Evolutionary conservation across 2,329 filamentous ascomycete genomes (phyloP).

Genomic region (Diaporthe batatas): DNA sequence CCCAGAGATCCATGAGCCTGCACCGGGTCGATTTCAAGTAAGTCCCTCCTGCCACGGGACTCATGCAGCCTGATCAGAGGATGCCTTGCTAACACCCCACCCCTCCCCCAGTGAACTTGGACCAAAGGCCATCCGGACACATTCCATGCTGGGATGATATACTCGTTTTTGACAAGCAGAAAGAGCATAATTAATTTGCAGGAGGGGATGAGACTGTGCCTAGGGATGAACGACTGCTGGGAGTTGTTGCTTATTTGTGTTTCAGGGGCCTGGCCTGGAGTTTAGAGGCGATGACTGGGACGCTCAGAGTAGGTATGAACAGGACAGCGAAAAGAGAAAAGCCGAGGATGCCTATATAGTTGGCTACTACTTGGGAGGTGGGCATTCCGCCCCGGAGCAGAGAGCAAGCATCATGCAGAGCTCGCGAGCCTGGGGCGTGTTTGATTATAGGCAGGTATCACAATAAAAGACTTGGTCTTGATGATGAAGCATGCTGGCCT

Average conservation of each 20-base stretch:
- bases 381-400: background rate
- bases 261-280: slow-evolving; percentile 28
- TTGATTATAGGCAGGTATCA: slow-evolving; percentile 11
- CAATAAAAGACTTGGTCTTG: slow-evolving; percentile 14
- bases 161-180: background rate
- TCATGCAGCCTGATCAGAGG: background rate
- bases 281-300: slow-evolving; percentile 20
- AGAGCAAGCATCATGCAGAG: slow-evolving; percentile 9
- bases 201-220: background rate
- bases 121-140: slow-evolving; percentile 66
- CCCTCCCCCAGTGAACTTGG: slow-evolving; percentile 60
- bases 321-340: slow-evolving; percentile 14
- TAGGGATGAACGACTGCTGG: background rate
- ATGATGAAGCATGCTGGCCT: background rate
- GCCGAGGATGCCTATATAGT: slow-evolving; percentile 17
- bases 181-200: background rate
- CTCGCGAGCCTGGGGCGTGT: background rate
- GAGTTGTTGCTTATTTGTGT: slow-evolving; percentile 31
- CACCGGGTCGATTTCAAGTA: slow-evolving; percentile 73
- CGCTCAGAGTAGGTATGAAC: slow-evolving; percentile 13
- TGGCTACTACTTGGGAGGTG: background rate
- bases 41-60: slow-evolving; percentile 48
- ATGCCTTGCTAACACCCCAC: slow-evolving; percentile 41
- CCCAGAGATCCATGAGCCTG: slow-evolving; percentile 68
- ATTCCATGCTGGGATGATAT: slow-evolving; percentile 64